Conservation (phyloP, 805 yeast species). For the Pichia ethanolica region DNA sequence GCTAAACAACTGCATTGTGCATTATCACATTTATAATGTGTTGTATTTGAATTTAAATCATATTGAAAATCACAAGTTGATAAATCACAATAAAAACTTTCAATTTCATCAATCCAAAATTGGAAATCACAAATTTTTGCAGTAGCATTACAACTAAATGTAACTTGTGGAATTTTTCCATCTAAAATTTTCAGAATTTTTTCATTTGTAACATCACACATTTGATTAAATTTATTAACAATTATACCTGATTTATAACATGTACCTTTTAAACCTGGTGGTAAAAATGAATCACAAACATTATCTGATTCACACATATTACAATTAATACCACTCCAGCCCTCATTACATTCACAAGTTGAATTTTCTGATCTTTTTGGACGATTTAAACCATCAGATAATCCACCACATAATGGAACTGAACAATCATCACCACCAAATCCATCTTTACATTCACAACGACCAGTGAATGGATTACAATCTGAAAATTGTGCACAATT, state of each 20-base stretch:
- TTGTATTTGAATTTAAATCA: slow-evolving; percentile 53
- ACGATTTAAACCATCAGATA: slow-evolving; percentile 55
- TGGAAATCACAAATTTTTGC: slow-evolving; percentile 74
- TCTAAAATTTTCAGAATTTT: slow-evolving; percentile 75
- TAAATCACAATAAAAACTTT: slow-evolving; percentile 86
- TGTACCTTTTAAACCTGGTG: slow-evolving; percentile 74
- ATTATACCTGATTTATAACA: slow-evolving; percentile 83
- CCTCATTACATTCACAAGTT: slow-evolving; percentile 67
- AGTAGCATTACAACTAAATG: slow-evolving; percentile 77
- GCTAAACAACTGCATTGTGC: slow-evolving; percentile 89
- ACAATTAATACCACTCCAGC: slow-evolving; percentile 95
- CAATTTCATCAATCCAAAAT: slow-evolving; percentile 89
- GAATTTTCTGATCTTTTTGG: slow-evolving; percentile 50
- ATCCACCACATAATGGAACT: slow-evolving; percentile 78
- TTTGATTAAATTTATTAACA: slow-evolving; percentile 75
- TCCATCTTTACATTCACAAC: slow-evolving; percentile 88
- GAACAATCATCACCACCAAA: slow-evolving; percentile 93
- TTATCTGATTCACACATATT: slow-evolving; percentile 69
- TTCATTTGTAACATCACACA: slow-evolving; percentile 89
- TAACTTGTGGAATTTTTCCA: slow-evolving; percentile 84
- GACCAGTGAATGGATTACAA: slow-evolving; percentile 85
- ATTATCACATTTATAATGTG: slow-evolving; percentile 69
- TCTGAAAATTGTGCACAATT: slow-evolving; percentile 82
- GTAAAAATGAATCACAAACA: slow-evolving; percentile 82
- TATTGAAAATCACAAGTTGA: slow-evolving; percentile 62